phyloP scores from a whole-genome alignment of 768 basidiomycete species.

The Mycena capillaripes region DNA sequence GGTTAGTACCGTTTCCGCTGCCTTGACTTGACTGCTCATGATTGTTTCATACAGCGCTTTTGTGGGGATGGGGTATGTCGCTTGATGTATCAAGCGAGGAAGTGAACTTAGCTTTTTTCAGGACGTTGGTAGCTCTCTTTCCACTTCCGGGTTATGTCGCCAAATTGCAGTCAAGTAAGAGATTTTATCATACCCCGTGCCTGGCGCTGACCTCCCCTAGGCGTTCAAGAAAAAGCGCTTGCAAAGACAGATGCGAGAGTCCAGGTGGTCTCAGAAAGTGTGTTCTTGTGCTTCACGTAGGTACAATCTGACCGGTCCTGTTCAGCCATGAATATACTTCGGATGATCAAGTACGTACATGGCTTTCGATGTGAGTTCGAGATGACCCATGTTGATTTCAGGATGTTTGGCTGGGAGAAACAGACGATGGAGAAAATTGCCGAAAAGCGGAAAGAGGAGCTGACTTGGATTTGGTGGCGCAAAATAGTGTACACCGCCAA shows the following conservation, averaged over 20 bases:
- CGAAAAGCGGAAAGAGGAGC: slow-evolving; percentile 72
- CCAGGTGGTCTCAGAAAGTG: slow-evolving; percentile 72
- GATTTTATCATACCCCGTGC: background rate
- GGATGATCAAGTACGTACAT: slow-evolving; percentile 68
- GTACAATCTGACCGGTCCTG: slow-evolving; percentile 32
- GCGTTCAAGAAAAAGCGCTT: background rate
- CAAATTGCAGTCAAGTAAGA: background rate
- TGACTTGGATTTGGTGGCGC: slow-evolving; percentile 65
- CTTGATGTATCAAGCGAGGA: background rate
- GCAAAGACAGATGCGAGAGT: slow-evolving; percentile 65
- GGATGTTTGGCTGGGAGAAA: slow-evolving; percentile 69
- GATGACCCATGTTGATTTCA: background rate
- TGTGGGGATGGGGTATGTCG: slow-evolving; percentile 59
- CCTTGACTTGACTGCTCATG: background rate
- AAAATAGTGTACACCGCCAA: slow-evolving; percentile 57
- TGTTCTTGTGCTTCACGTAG: slow-evolving; percentile 39
- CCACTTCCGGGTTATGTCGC: background rate
- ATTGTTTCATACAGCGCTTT: slow-evolving; percentile 55
- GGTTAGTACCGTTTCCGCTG: slow-evolving; percentile 43
- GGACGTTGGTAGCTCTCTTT: background rate
- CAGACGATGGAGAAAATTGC: slow-evolving; percentile 66
- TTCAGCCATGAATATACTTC: slow-evolving; percentile 66
- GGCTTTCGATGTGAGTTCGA: background rate
- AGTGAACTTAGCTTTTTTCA: background rate
- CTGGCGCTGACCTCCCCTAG: background rate